Evolutionary conservation across 495 filamentous ascomycete species (phyloP).

Genomic region (Trichoderma reesei): DNA sequence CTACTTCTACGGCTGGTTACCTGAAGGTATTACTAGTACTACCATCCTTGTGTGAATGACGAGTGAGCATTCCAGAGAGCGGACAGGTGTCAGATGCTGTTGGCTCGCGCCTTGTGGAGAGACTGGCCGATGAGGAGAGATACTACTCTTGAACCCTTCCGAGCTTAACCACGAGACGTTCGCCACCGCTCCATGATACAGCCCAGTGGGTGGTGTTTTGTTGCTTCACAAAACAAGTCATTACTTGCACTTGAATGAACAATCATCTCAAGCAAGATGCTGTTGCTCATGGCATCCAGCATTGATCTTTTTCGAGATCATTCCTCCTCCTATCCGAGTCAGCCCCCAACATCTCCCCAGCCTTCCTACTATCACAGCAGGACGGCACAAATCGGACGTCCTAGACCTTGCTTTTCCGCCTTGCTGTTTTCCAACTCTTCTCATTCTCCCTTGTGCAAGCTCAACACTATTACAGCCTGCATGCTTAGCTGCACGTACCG

Average conservation of each 20-base stretch:
- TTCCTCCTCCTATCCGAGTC: not conserved
- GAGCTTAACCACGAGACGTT: not conserved
- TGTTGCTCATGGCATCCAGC: not conserved
- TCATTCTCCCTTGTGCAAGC: not conserved
- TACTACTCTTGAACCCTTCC: not conserved
- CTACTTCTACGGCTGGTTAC: no score
- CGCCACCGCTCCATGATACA: not conserved
- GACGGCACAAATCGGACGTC: not conserved
- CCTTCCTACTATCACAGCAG: not conserved
- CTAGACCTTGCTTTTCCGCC: not conserved
- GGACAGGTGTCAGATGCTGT: no score
- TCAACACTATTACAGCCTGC: not conserved
- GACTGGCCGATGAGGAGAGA: not conserved
- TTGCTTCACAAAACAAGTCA: no score
- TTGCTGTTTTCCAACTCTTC: not conserved
- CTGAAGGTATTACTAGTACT: no score
- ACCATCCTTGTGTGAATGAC: no score
- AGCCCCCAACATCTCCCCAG: not conserved
- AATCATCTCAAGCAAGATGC: no score
- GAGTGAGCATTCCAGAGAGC: no score
- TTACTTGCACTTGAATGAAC: no score
- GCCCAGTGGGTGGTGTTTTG: no score
- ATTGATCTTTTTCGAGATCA: no score
- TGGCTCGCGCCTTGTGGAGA: not conserved
- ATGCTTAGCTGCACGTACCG: not conserved